Conservation (phyloP, 2,329 filamentous ascomycete genomes). For the Rhynchosporium graminicola region DNA sequence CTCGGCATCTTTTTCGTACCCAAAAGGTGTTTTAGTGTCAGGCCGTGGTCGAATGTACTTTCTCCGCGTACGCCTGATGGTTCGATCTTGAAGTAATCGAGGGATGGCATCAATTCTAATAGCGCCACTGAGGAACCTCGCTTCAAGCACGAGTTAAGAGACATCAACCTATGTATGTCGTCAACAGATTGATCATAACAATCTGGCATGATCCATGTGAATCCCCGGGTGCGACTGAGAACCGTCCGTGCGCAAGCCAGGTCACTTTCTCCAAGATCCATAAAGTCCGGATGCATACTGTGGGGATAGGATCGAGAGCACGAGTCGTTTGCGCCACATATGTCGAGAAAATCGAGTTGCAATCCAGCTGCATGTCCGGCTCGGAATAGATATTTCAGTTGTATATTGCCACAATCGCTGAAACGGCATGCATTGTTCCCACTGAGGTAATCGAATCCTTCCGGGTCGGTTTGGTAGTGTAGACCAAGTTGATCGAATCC, state of each 20-base stretch:
- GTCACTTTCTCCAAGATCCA: not conserved
- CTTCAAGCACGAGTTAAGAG: not conserved
- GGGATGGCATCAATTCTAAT: constrained; percentile 2
- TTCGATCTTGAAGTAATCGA: constrained; percentile 1
- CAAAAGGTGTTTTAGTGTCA: not conserved
- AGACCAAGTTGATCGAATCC: constrained; percentile 1
- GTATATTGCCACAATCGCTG: not conserved
- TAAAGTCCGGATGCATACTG: constrained; percentile 1
- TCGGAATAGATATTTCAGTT: constrained; percentile 4
- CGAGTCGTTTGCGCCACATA: not conserved
- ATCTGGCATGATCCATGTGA: constrained; percentile 5
- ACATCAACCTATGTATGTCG: not conserved
- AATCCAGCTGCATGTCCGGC: constrained; percentile 5
- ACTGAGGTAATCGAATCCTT: constrained; percentile 6
- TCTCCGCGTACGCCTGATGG: not conserved
- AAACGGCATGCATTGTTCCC: constrained; percentile 3
- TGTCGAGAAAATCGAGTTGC: not conserved
- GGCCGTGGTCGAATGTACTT: constrained; percentile 1
- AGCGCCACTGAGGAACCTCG: not conserved
- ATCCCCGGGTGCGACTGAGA: not conserved
- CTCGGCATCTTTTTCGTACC: not conserved
- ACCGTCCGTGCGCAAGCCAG: constrained; percentile 1
- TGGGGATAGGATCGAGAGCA: constrained; percentile 5
- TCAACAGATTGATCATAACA: not conserved
- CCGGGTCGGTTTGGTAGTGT: not conserved